These are phyloP conservation scores for Nakazawaea populi DNA, from an alignment of 805 yeast genomes.

Conservation along the genomic window DNA sequence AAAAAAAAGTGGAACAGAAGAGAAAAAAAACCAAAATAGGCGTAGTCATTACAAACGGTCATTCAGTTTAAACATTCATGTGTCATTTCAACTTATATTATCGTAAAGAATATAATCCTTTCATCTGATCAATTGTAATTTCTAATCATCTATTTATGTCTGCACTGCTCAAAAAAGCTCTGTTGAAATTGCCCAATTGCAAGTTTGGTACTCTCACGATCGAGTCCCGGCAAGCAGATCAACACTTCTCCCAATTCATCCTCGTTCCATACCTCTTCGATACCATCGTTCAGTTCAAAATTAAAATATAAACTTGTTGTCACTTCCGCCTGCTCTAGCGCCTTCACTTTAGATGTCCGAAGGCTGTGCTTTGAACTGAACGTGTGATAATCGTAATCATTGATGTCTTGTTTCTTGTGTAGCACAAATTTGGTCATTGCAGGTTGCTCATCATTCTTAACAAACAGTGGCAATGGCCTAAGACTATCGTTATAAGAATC, in stretches of 20 bases:
- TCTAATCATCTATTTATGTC: too few species aligned
- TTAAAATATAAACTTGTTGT: constrained; percentile 23
- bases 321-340: constrained; percentile 30
- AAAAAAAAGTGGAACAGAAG: background rate
- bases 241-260: constrained; percentile 2
- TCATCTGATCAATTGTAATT: background rate
- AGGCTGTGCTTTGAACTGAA: constrained; percentile 27
- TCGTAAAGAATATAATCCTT: background rate
- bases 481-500: background rate
- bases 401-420: constrained; percentile 16
- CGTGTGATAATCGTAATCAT: constrained; percentile 28
- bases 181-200: constrained; percentile 10
- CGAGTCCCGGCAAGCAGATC: constrained; percentile 7
- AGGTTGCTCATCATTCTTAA: background rate
- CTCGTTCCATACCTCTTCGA: constrained; percentile 16
- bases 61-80: too few species aligned
- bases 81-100: background rate
- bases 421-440: constrained; percentile 1
- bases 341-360: constrained; percentile 26
- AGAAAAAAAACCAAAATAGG: background rate
- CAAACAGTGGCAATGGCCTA: background rate
- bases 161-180: background rate
- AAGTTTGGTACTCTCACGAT: background rate
- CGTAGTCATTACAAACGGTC: background rate
- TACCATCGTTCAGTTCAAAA: constrained; percentile 12